Percentiles rank a stretch among this genome's conserved stretches.
These are phyloP conservation scores for Dendrobium huoshanense DNA, from an alignment of 106 monocot species.

Conservation along the genomic window DNA sequence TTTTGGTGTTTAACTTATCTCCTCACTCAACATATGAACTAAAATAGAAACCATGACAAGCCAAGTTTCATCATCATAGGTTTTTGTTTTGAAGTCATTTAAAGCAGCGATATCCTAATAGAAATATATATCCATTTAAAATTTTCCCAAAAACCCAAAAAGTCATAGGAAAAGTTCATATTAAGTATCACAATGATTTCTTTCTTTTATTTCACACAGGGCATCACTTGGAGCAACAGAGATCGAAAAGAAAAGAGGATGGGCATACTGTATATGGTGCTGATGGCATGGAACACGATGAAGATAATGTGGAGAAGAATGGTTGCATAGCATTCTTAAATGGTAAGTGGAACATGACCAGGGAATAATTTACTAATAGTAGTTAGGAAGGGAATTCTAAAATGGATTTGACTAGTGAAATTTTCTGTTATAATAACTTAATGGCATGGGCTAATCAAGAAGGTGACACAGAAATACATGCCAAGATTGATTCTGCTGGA, in stretches of 20 bases:
- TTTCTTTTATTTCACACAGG: neutral
- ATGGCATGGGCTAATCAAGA: neutral
- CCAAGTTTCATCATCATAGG: too few relatives aligned
- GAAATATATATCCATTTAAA: too few relatives aligned
- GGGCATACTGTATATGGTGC: neutral
- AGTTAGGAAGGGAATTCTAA: neutral
- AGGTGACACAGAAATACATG: neutral
- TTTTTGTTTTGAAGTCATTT: too few relatives aligned
- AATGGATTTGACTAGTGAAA: neutral
- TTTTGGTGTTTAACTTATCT: too few relatives aligned
- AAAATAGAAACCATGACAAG: too few relatives aligned
- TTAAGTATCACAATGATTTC: neutral
- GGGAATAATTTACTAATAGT: neutral
- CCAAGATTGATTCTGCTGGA: neutral
- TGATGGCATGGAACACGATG: neutral
- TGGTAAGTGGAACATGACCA: neutral
- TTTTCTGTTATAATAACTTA: neutral
- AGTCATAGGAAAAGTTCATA: too few relatives aligned
- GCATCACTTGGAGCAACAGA: neutral
- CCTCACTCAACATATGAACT: too few relatives aligned
- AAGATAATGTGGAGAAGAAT: neutral
- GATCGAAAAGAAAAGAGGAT: neutral
- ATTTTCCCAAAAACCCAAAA: too few relatives aligned
- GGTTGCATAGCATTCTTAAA: neutral
- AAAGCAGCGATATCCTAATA: too few relatives aligned